A percentile compares a stretch with the other conserved stretches of the same genome.
These are phyloP conservation scores for Solanum arcanum DNA, from an alignment of 257 asterid genomes.

Conservation along the genomic window DNA sequence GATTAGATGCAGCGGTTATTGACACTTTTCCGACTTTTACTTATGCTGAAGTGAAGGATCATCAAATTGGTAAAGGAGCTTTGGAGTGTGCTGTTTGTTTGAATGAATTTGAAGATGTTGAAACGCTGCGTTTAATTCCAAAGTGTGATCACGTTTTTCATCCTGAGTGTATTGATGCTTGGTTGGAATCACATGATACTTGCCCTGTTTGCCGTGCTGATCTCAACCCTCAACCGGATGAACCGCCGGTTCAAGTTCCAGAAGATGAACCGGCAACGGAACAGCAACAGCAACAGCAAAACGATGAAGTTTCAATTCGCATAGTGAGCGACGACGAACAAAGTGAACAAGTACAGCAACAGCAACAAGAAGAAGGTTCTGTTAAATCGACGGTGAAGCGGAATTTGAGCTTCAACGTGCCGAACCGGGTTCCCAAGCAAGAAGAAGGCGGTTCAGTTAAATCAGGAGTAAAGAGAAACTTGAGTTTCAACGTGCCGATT, in stretches of 20 bases:
- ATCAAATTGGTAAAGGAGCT: constrained; percentile 61
- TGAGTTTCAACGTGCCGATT: constrained; percentile 8
- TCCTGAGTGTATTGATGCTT: constrained; percentile 81
- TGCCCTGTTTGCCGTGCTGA: constrained; percentile 93
- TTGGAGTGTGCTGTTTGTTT: constrained; percentile 93
- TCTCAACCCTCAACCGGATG: constrained; percentile 25
- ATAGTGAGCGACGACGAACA: constrained; percentile 20
- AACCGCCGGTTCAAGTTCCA: constrained; percentile 11
- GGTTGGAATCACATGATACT: constrained; percentile 78
- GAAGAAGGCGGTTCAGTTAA: background rate
- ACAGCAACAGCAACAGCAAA: background rate
- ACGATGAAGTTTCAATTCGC: constrained; percentile 27
- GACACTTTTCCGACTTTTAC: constrained; percentile 71
- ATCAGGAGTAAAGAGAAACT: background rate
- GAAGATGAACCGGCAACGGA: background rate
- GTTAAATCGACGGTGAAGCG: constrained; percentile 11
- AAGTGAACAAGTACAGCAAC: background rate
- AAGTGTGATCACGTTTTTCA: constrained; percentile 92
- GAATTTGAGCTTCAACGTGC: constrained; percentile 14
- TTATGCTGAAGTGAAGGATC: constrained; percentile 86
- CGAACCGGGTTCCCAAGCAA: constrained; percentile 5
- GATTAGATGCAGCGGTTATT: constrained; percentile 44
- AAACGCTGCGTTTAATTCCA: constrained; percentile 75
- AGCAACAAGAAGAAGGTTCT: background rate
- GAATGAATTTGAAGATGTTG: constrained; percentile 70